Evolutionary conservation across 2,329 filamentous ascomycete genomes (phyloP).

Genomic region (Purpureocillium lavendulum): DNA sequence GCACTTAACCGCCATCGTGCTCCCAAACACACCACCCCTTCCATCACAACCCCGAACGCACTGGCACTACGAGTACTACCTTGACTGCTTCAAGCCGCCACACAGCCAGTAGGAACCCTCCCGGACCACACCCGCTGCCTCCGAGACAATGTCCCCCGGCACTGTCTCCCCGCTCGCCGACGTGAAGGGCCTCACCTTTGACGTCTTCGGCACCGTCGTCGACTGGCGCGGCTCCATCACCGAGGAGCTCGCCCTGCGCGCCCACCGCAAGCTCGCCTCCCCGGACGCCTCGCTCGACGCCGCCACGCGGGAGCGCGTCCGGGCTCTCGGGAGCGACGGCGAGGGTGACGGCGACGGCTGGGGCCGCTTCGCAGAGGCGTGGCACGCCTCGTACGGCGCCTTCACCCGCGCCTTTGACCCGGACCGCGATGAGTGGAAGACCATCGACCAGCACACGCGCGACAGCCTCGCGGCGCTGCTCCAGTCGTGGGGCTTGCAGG

Average conservation of each 20-base stretch:
- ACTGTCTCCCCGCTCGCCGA: conserved; percentile 15
- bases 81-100: too few relatives aligned
- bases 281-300: conserved; percentile 35
- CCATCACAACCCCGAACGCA: too few relatives aligned
- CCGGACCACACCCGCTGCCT: conserved; percentile 1
- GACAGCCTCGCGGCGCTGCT: conserved; percentile 54
- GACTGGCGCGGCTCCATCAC: conserved; percentile 67
- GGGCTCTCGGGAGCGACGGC: conserved; percentile 36
- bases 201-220: conserved; percentile 74
- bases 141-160: conserved; percentile 16
- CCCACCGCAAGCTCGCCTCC: conserved; percentile 33
- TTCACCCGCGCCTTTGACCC: conserved; percentile 51
- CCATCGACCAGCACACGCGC: conserved; percentile 64
- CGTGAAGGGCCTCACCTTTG: conserved; percentile 58
- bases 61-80: too few relatives aligned
- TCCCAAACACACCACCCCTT: too few relatives aligned
- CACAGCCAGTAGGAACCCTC: background rate
- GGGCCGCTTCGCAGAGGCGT: conserved; percentile 58
- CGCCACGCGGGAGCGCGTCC: too few relatives aligned
- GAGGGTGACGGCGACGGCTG: conserved; percentile 52
- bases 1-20: too few relatives aligned
- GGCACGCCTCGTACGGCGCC: conserved; percentile 54
- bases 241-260: conserved; percentile 44
- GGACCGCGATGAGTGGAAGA: conserved; percentile 46
- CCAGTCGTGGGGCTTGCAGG: conserved; percentile 41